Conservation (phyloP, 305 asterid species). For the Solanum hybrid region DNA sequence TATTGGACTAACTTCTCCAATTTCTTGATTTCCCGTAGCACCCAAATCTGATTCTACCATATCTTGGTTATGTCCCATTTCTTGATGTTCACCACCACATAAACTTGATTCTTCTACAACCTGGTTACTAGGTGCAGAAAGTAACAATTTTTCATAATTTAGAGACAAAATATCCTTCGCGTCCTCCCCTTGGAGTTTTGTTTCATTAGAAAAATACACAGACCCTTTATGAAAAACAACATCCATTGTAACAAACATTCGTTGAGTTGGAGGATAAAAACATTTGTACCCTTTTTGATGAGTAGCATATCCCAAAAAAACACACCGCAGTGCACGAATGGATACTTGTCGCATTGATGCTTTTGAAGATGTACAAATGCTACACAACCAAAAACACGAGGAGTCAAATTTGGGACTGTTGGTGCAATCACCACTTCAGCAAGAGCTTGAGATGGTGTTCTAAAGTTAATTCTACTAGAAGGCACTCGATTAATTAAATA, state of each 20-base stretch:
- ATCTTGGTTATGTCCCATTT: not conserved
- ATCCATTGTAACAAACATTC: not conserved
- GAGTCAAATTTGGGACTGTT: not conserved
- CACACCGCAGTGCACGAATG: not conserved
- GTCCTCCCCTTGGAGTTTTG: too few relatives aligned
- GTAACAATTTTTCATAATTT: not conserved
- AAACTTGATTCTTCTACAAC: not conserved
- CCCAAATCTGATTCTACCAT: not conserved
- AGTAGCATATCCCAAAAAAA: too few relatives aligned
- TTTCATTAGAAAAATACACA: too few relatives aligned
- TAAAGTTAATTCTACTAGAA: not conserved
- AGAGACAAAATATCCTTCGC: not conserved
- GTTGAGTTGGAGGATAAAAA: not conserved
- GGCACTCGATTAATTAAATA: slow-evolving; percentile 2
- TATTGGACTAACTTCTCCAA: too few relatives aligned
- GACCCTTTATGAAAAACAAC: too few relatives aligned
- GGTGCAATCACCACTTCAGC: not conserved
- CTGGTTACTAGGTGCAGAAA: not conserved
- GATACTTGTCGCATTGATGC: too few relatives aligned
- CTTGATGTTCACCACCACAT: not conserved
- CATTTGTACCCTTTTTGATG: not conserved
- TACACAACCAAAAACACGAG: too few relatives aligned
- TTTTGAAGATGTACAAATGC: too few relatives aligned
- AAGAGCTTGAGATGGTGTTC: not conserved
- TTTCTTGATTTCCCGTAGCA: not conserved